Base-by-base conservation (phyloP, 2,329 filamentous ascomycete genomes). In the Apiospora aurea region DNA sequence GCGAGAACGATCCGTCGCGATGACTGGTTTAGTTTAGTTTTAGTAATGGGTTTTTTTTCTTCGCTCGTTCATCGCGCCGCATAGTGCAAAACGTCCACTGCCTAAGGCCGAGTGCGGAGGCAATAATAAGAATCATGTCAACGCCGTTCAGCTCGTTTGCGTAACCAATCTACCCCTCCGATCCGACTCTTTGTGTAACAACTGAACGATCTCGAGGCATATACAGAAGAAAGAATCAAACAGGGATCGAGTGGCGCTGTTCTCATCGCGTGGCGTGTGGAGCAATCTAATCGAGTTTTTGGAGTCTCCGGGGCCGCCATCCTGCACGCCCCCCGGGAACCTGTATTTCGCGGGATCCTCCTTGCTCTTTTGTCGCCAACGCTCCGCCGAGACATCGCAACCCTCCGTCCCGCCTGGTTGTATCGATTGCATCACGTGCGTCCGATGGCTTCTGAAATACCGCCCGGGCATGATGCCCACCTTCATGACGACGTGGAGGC, bases 1-100 rank as follows among this genome's bases (percentile, higher is more conserved):
- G 57, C 57, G 34, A 64, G 57, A 64, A 64, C 57, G 57, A 41
- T 64, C 57, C 57, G 18, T 64, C 34, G 41, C 16, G 57, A 64
- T 64, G 57, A 64, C 57, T 64, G 57, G 57, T 41, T 41, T 64
- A n/a, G 18, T 41, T n/a, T 64, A 14, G 10, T 41, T 64, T 64
- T 64, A 38, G 34, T 38, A 2, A 38, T 64, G 26, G 26, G 26
- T 29, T 1, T 29, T 29, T 29, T 29, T 41, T 64, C 3, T 2
- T 21, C 29, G 29, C 53, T 6, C 13, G 26, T 57, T 5, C 4
- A 8, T 34, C 53, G 53, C 16, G 53, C 29, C 29, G 18, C n/a
- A n/a, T 38, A n/a, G 53, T n/a, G 4, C 7, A 38, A 41, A 21
- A 24, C n/a, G 18, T 61, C n/a, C n/a, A n/a, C n/a, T n/a, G 26